Conservation (phyloP, 768 basidiomycete genomes). For the Trametes maxima region DNA sequence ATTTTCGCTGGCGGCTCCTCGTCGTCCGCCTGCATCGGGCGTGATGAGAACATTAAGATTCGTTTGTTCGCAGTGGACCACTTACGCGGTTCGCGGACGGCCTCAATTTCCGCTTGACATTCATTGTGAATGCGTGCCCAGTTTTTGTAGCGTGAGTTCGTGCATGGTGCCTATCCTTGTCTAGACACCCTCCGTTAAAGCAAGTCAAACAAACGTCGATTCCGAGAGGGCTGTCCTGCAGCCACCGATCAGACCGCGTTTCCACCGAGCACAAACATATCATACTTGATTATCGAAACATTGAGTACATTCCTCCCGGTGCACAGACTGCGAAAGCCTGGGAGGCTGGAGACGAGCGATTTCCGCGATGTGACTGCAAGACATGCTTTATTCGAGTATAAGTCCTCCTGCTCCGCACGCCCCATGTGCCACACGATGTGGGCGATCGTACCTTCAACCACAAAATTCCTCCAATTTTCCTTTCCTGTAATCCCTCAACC, state of each 20-base stretch:
- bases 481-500: not conserved
- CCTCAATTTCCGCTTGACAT: conserved; percentile 75
- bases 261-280: conserved; percentile 6
- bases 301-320: conserved; percentile 94
- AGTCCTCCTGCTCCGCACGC: not conserved
- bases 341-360: conserved; percentile 57
- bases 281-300: conserved; percentile 92
- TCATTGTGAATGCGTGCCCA: conserved; percentile 76
- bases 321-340: conserved; percentile 68
- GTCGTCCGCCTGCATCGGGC: conserved; percentile 57
- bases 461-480: not conserved
- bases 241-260: not conserved
- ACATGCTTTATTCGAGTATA: conserved; percentile 17
- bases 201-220: conserved; percentile 89
- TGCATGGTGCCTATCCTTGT: conserved; percentile 67
- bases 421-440: not conserved
- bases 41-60: not conserved
- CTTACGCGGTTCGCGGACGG: conserved; percentile 66
- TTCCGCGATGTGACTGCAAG: conserved; percentile 56
- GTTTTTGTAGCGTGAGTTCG: conserved; percentile 69
- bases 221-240: conserved; percentile 73
- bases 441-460: conserved; percentile 10
- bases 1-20: conserved; percentile 88
- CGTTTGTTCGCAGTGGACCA: conserved; percentile 14
- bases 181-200: conserved; percentile 92